Evolutionary conservation across 202 grass and related monocot species (phyloP).

Genomic region (Brachypodium distachyon): DNA sequence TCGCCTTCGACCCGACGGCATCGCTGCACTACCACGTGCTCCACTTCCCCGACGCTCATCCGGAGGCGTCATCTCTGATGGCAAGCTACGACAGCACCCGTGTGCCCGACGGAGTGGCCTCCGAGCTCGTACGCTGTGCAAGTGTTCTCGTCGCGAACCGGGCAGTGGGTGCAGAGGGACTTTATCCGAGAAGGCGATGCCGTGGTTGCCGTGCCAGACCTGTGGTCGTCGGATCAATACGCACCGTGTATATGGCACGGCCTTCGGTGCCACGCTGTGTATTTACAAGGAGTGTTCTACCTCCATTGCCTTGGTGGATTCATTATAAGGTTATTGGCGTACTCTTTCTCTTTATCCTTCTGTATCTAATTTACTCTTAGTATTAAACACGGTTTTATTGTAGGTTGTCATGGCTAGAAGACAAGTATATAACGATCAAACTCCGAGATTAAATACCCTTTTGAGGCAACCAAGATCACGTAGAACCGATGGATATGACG

Average conservation of each 20-base stretch:
- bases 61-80: neutral
- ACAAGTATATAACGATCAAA: neutral
- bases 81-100: neutral
- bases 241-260: fast-evolving
- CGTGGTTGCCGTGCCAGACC: neutral
- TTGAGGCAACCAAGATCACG: neutral
- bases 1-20: neutral
- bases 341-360: too few relatives aligned
- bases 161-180: neutral
- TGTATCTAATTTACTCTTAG: too few relatives aligned
- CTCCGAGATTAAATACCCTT: neutral
- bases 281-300: neutral
- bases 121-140: neutral
- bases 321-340: neutral
- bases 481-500: neutral
- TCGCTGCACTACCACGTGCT: neutral
- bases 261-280: neutral
- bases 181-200: neutral
- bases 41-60: neutral
- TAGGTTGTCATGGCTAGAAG: neutral
- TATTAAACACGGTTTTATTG: too few relatives aligned
- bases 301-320: neutral
- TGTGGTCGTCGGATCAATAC: neutral
- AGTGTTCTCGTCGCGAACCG: neutral
- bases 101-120: neutral